Evolutionary conservation across 352 stramenopile genomes (phyloP), one percentile per base, ranked within the genome.

Genomic region (Phytophthora podocarpi): DNA sequence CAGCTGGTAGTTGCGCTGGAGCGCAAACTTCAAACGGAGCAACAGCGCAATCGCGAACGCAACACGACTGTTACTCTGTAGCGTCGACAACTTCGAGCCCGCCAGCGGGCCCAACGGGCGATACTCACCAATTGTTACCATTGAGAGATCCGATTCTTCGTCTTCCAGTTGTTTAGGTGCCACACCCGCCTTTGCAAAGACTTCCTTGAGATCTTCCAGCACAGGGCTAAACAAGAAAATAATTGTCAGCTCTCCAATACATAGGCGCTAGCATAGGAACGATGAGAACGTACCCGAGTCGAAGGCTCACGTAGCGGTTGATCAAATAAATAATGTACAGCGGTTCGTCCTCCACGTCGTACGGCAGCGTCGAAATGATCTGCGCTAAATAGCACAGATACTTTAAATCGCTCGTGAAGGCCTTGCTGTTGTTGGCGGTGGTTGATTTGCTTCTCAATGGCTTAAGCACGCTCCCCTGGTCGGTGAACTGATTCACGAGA

Each of bases 311-410:
- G 49, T 82, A 81, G 47, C 85, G 87, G 59, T 94, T 94, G 67
- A 95, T 90, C 51, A 78, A 74, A 76, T 95, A 93, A 74, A 96
- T 93, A 75, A 96, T 70, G 59, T 87, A 89, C 18, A 96, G 70
- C 37, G 85, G 87, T 34, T 96, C 86, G 31, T 96, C 82, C 26
- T 95, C 84, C 28, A 91, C 60, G 20, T 91, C 82, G 47, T 89
- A 96, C 24, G 87, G 86, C 32, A 96, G 66, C 9, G 78, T 71
- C 8, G 80, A 71, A 16, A 96, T 51, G 8, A 96, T 59, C 41
- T 90, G 69, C 7, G 83, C 70, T 24, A 95, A 20, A 63, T 93
- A 96, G 58, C 63, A 82, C 52, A 94, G 70, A 75, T 92, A 95
- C 32, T 90, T 79, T 31, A 94, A 56, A n/a, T 41, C 52, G 24